These are phyloP conservation scores for Fusarium sp. DNA, from an alignment of 2,329 filamentous ascomycete species.

Conservation along the genomic window DNA sequence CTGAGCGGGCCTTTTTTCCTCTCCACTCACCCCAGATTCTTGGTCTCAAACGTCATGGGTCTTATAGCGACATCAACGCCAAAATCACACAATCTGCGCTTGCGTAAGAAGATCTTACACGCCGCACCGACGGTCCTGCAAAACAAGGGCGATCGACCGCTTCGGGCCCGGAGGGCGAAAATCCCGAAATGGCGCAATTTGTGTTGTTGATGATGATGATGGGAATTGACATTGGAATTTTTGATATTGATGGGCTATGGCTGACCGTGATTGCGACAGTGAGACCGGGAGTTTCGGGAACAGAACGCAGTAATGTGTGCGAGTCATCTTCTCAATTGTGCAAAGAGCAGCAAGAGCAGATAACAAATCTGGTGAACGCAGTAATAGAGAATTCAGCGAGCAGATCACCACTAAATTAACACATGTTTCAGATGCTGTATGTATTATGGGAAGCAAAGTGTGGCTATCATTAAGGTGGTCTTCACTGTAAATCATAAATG, in stretches of 20 bases:
- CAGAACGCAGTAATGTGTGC: neutral
- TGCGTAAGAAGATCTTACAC: conserved; percentile 12
- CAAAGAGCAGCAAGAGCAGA: too few relatives aligned
- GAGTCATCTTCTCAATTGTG: too few relatives aligned
- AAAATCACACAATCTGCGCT: conserved; percentile 47
- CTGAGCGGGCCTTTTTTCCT: conserved; percentile 18
- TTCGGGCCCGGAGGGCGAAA: conserved; percentile 27
- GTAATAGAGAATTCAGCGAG: too few relatives aligned
- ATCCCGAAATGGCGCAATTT: conserved; percentile 16
- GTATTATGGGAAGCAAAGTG: neutral
- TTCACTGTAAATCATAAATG: neutral
- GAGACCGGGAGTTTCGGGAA: neutral
- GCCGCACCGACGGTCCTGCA: neutral
- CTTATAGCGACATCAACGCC: conserved; percentile 40
- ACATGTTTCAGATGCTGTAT: neutral
- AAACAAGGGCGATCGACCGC: conserved; percentile 38
- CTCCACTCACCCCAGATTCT: conserved; percentile 40
- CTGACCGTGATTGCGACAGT: neutral
- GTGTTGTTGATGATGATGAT: neutral
- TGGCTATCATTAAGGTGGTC: neutral
- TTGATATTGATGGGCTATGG: neutral
- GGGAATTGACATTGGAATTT: neutral
- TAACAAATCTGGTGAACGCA: neutral
- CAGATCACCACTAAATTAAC: neutral
- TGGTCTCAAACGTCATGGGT: conserved; percentile 34